Base-by-base conservation (phyloP, 2,329 filamentous ascomycete species). In the Blumeria graminis region DNA sequence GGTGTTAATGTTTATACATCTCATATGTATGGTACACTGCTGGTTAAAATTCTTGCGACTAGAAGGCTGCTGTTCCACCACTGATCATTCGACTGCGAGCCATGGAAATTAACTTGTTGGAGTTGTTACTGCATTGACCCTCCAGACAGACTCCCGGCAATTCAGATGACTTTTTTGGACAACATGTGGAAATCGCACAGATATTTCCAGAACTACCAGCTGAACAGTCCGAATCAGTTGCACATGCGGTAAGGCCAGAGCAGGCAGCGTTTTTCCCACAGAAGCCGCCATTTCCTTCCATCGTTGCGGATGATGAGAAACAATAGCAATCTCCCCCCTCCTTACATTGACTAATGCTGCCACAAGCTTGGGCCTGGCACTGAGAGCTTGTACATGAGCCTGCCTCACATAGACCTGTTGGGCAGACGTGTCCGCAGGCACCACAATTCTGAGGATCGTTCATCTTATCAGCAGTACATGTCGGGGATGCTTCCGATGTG, bases 161-260 rank as follows among this genome's bases (percentile, higher is more conserved):
- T 38, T 57, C 56, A 28, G 36, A 32, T 11, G 56, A 58, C n/a
- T 18, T n/a, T 9, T 33, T 46, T n/a, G 51, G 50, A 56, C 61
- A 63, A 45, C 62, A 63, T 14, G 61, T 61, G 14, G 60, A 56
- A 9, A 62, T 38, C 0, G 60, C 62, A 54, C 62, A 63, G 10
- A 61, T 58, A 46, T 56, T 60, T 3, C 60, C 60, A 1, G 55
- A 55, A 14, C 58, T 59, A 8, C 16, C 33, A 10, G 3, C 22
- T 6, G 14, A 39, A 53, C 62, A 63, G 46, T 63, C 61, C 2
- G 11, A 34, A 48, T 63, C 58, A 45, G 18, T 56, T 2, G 56
- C 53, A 55, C 62, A 63, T 14, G 58, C 14, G 5, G 59, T 58
- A 8, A 62, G 43, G 1, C 38, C 55, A 10, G 11, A 45, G 55